These are phyloP conservation scores for Akanthomyces uredinophilus DNA, from an alignment of 2,329 filamentous ascomycete genomes.

Conservation along the genomic window DNA sequence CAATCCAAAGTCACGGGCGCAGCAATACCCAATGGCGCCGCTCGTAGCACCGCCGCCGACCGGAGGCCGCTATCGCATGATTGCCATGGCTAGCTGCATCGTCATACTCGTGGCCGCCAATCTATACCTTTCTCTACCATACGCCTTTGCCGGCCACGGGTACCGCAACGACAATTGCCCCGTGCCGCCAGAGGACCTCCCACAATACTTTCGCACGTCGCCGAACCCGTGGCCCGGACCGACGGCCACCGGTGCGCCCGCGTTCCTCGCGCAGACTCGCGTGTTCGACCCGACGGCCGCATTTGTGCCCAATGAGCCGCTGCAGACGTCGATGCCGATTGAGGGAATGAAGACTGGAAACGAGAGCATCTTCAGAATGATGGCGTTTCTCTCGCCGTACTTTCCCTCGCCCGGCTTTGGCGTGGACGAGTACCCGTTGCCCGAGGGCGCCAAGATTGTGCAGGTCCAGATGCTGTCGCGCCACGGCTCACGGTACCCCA, in stretches of 20 bases:
- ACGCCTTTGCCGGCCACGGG: conserved; percentile 21
- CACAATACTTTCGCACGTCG: conserved; percentile 59
- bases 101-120: conserved; percentile 34
- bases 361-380: conserved; percentile 64
- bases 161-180: conserved; percentile 21
- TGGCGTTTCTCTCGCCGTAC: conserved; percentile 65
- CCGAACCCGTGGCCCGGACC: conserved; percentile 59
- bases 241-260: conserved; percentile 62
- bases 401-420: conserved; percentile 69
- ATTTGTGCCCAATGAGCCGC: conserved; percentile 63
- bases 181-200: conserved; percentile 38
- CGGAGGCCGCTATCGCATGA: conserved; percentile 24
- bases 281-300: conserved; percentile 59
- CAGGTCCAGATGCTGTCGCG: conserved; percentile 69
- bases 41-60: conserved; percentile 11
- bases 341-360: conserved; percentile 50
- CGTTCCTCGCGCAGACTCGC: conserved; percentile 68
- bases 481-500: conserved; percentile 70
- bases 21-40: neutral
- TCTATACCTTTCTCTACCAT: conserved; percentile 32
- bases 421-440: conserved; percentile 65
- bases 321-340: conserved; percentile 68
- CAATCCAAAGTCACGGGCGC: neutral
- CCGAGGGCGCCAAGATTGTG: conserved; percentile 60
- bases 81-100: conserved; percentile 29